Percentiles rank a stretch among this genome's conserved stretches.
Conservation (phyloP, 2,329 filamentous ascomycete genomes). For the Cytospora mali region DNA sequence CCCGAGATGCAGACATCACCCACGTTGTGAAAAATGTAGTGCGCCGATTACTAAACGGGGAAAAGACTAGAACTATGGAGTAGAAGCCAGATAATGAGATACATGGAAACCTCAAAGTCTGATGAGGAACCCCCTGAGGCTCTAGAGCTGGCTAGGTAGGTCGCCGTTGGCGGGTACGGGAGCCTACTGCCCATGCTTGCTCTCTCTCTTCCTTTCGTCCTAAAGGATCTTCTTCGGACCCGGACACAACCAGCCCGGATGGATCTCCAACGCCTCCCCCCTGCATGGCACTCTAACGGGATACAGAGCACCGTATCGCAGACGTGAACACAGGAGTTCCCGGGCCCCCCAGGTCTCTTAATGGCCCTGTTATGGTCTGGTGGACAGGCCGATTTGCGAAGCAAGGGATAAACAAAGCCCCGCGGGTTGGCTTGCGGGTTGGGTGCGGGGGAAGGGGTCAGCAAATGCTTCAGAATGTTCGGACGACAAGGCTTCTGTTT, state of each 20-base stretch:
- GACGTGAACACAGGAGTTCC: neutral
- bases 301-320: neutral
- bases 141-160: neutral
- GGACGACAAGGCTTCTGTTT: too few species aligned
- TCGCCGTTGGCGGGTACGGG: constrained; percentile 8
- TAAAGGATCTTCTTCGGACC: neutral
- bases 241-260: neutral
- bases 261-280: neutral
- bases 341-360: neutral
- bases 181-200: neutral
- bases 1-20: neutral
- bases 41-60: neutral
- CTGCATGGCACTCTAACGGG: neutral
- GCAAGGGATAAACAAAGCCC: neutral
- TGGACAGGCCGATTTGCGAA: neutral
- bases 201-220: neutral
- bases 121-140: neutral
- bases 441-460: too few species aligned
- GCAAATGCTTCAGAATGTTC: too few species aligned
- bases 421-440: too few species aligned
- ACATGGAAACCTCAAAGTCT: neutral
- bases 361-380: neutral
- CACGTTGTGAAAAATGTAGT: neutral
- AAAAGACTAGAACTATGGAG: too few species aligned
- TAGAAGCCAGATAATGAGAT: neutral